These are phyloP conservation scores for Hypoxylon rubiginosum DNA, from an alignment of 2,329 filamentous ascomycete species.

Conservation along the genomic window DNA sequence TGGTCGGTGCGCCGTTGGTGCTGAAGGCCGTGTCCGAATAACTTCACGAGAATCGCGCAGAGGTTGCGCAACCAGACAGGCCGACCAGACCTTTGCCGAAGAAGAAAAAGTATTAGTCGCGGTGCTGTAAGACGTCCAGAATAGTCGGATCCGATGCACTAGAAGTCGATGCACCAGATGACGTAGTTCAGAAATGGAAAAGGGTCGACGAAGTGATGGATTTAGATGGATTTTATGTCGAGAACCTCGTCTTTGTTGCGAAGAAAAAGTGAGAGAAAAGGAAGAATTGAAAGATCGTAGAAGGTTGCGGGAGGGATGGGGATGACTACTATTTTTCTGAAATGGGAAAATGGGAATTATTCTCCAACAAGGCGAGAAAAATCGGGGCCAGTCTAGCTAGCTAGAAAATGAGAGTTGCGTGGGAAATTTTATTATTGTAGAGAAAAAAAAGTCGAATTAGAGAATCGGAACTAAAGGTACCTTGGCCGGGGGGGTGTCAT, in stretches of 20 bases:
- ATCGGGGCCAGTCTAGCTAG: conserved; percentile 58
- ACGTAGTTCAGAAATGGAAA: conserved; percentile 48
- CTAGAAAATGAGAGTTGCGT: conserved; percentile 54
- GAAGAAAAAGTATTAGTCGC: conserved; percentile 32
- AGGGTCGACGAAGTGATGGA: conserved; percentile 52
- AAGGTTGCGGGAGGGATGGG: conserved; percentile 57
- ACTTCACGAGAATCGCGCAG: conserved; percentile 47
- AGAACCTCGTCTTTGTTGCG: conserved; percentile 50
- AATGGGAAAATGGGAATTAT: conserved; percentile 57
- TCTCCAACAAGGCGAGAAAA: conserved; percentile 62
- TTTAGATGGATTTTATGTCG: conserved; percentile 54
- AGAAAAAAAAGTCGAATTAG: conserved; percentile 51
- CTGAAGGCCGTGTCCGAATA: conserved; percentile 48
- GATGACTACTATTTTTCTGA: conserved; percentile 66
- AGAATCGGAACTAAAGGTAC: conserved; percentile 54
- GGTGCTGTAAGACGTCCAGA: conserved; percentile 26
- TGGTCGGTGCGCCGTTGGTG: conserved; percentile 46
- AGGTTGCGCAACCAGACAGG: conserved; percentile 30
- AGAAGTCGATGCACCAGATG: conserved; percentile 45
- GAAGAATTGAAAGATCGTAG: conserved; percentile 48
- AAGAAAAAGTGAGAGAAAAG: conserved; percentile 45
- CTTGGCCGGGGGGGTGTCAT: conserved; percentile 40
- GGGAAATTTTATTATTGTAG: conserved; percentile 55
- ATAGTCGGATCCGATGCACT: conserved; percentile 45
- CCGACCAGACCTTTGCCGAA: conserved; percentile 31